Percentiles rank a stretch among this genome's conserved stretches.
phyloP scores from a whole-genome alignment of 2,329 filamentous ascomycete genomes.

The Penicillium hordei region DNA sequence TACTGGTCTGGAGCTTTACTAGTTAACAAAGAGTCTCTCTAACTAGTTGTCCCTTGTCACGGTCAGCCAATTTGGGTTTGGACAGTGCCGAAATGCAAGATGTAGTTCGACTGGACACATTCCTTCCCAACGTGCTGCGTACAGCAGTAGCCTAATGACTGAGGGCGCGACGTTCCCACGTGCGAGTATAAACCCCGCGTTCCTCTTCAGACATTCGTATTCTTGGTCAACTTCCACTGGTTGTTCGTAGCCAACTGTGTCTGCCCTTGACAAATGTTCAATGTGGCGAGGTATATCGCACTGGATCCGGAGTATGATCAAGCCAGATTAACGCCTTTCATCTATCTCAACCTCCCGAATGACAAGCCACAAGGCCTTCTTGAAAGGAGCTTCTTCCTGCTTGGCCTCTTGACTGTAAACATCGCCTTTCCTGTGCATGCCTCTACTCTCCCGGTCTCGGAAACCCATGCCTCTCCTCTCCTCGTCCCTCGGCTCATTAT shows the following conservation, averaged over 20 bases:
- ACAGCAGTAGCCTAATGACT: too few relatives aligned
- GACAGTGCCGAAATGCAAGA: too few relatives aligned
- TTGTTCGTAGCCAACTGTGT: too few relatives aligned
- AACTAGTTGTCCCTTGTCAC: neutral
- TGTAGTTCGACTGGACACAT: too few relatives aligned
- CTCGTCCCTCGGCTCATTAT: constrained; percentile 9
- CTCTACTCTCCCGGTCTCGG: neutral
- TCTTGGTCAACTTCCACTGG: too few relatives aligned
- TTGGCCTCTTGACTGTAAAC: neutral
- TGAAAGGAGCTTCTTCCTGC: constrained; percentile 8
- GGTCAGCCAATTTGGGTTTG: too few relatives aligned
- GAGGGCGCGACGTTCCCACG: too few relatives aligned
- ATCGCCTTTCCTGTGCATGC: neutral
- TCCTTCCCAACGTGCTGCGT: too few relatives aligned
- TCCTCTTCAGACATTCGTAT: too few relatives aligned
- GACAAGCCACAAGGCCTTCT: constrained; percentile 21
- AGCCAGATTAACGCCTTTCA: neutral
- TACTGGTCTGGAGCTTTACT: too few relatives aligned
- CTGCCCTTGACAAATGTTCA: neutral
- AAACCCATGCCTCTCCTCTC: neutral
- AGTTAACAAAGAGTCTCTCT: neutral
- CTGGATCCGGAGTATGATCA: neutral
- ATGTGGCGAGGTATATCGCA: neutral
- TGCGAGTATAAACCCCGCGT: too few relatives aligned
- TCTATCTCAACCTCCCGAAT: constrained; percentile 11